Evolutionary conservation across 2,329 filamentous ascomycete genomes (phyloP), one percentile per base, ranked within the genome.

Genomic region (Cladorrhinum sp.): DNA sequence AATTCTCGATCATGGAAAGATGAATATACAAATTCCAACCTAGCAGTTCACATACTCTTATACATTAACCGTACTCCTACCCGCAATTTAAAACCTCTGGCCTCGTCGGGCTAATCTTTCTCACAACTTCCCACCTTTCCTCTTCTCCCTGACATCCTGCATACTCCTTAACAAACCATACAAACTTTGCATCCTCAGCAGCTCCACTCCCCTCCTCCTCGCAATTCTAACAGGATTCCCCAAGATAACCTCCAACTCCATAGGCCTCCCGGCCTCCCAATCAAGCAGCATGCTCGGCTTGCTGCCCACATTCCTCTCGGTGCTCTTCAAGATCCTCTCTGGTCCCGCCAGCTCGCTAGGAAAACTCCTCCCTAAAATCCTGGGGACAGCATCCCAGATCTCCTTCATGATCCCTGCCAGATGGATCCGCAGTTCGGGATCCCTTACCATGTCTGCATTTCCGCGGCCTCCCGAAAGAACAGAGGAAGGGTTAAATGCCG

Each of bases 241-340:
- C 23, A 91, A 71, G 46, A 91, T 89, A 36, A 89, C 88, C 73
- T 91, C 88, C 55, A 91, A 71, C 76, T 91, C 88, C 79, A 91
- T 80, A 46, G 81, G 81, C 69, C 85, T 79, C 0, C 85, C 84
- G 1, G 78, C 80, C 72, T 89, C 86, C 86, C 87, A 90, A 69
- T 91, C 88, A 14, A 87, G 73, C 67, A 89, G 76, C 88, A 91
- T 91, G 66, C 83, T 86, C 26, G 84, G 84, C 67, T 83, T 82
- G 18, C 84, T 86, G 0, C 87, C 87, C 33, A 79, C 82, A 66
- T 90, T 90, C 64, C 81, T 78, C 73, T 84, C 81, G 30, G 83
- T 90, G 67, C 84, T 88, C 58, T 76, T 76, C 48, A 90, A 71
- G 26, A 89, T 87, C 67, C 79, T 78, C 36, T 90, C 86, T 1